Percentiles rank a stretch among this genome's conserved stretches.
phyloP scores from a whole-genome alignment of 2,329 filamentous ascomycete species.

The Nannizziopsis barbatae region DNA sequence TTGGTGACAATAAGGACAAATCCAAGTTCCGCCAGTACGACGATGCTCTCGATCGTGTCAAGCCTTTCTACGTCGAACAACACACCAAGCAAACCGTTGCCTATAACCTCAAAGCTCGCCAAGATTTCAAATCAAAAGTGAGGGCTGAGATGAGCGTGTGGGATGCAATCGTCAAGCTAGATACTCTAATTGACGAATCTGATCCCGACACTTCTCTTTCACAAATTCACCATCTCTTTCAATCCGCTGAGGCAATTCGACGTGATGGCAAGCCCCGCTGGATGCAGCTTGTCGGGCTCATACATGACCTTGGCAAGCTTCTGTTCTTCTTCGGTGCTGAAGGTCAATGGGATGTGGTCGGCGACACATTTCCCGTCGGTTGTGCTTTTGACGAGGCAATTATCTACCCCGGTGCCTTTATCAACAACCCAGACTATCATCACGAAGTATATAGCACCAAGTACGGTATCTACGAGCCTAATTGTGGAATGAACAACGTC shows the following conservation, averaged over 20 bases:
- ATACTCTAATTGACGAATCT: slow-evolving; percentile 81
- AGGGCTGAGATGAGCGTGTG: slow-evolving; percentile 74
- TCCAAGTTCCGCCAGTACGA: slow-evolving; percentile 62
- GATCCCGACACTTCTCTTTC: slow-evolving; percentile 80
- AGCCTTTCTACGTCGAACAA: slow-evolving; percentile 62
- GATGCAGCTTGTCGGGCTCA: slow-evolving; percentile 28
- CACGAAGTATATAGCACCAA: slow-evolving; percentile 64
- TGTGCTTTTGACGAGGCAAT: slow-evolving; percentile 53
- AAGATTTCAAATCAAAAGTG: slow-evolving; percentile 54
- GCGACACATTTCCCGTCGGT: slow-evolving; percentile 43
- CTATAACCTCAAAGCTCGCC: slow-evolving; percentile 76
- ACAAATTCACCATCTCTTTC: slow-evolving; percentile 82
- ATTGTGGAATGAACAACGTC: slow-evolving; percentile 74
- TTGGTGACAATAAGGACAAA: slow-evolving; percentile 11
- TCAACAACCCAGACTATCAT: slow-evolving; percentile 59
- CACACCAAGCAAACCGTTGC: slow-evolving; percentile 43
- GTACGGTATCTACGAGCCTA: slow-evolving; percentile 66
- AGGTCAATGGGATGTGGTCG: slow-evolving; percentile 89
- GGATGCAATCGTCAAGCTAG: slow-evolving; percentile 86
- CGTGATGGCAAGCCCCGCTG: slow-evolving; percentile 45
- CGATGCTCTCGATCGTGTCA: slow-evolving; percentile 63
- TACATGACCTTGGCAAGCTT: slow-evolving; percentile 28
- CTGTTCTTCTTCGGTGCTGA: slow-evolving; percentile 48
- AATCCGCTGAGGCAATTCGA: slow-evolving; percentile 84
- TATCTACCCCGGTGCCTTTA: slow-evolving; percentile 66